Conservation (phyloP, 2,329 filamentous ascomycete species). For the Fusarium nygamai region DNA sequence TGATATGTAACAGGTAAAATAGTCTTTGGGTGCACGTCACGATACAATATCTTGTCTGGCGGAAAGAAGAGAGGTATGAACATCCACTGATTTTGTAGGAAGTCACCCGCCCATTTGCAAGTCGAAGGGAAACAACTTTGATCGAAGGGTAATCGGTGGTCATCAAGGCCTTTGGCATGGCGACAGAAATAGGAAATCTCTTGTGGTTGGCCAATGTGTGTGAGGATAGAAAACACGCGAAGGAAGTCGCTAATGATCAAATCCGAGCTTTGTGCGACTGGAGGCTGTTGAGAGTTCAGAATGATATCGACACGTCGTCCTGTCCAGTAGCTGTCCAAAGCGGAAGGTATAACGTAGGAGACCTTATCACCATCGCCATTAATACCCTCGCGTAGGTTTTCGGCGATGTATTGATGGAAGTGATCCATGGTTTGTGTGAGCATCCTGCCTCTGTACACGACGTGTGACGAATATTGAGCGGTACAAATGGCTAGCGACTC, state of each 20-base stretch:
- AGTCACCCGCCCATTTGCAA: background rate
- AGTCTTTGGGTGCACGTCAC: background rate
- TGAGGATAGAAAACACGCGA: background rate
- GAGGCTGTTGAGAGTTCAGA: background rate
- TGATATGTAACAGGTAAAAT: slow-evolving; percentile 8
- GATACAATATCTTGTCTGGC: background rate
- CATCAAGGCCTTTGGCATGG: background rate
- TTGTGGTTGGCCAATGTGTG: background rate
- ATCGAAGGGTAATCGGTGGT: background rate
- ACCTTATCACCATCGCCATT: background rate
- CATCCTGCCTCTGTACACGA: background rate
- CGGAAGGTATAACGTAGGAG: background rate
- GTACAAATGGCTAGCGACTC: background rate
- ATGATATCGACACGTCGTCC: background rate
- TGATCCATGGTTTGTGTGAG: background rate
- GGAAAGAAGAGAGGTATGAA: slow-evolving; percentile 11
- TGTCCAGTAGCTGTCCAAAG: background rate
- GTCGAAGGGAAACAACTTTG: background rate
- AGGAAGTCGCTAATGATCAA: background rate
- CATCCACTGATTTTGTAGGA: slow-evolving; percentile 6
- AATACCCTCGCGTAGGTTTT: background rate
- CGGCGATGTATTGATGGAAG: fast-evolving
- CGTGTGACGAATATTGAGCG: background rate
- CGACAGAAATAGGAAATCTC: background rate
- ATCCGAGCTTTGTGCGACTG: background rate